These are phyloP conservation scores for Acanthochlamys bracteata DNA, from an alignment of 106 monocot species.

Conservation along the genomic window DNA sequence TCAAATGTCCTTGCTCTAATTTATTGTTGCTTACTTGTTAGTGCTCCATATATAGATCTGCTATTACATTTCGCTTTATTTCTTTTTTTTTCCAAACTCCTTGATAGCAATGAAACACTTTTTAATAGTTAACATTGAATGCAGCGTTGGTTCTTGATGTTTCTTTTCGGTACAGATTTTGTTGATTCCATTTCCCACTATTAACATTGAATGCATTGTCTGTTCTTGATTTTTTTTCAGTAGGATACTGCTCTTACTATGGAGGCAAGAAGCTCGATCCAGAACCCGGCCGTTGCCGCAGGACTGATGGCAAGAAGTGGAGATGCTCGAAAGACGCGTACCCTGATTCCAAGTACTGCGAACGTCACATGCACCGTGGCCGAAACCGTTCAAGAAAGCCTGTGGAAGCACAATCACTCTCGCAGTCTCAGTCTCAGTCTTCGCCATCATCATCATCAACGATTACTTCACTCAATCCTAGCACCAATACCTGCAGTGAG, in stretches of 20 bases:
- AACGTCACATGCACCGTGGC: constrained; percentile 77
- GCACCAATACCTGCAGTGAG: constrained; percentile 6
- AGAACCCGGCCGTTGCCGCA: constrained; percentile 65
- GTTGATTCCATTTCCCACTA: neutral
- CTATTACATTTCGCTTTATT: too few relatives aligned
- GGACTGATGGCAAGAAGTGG: constrained; percentile 80
- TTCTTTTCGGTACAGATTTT: neutral
- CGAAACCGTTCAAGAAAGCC: constrained; percentile 93
- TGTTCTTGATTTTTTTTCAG: constrained; percentile 12
- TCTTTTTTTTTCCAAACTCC: too few relatives aligned
- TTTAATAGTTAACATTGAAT: too few relatives aligned
- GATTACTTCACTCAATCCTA: constrained; percentile 14
- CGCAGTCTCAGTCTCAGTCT: constrained; percentile 14
- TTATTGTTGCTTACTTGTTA: too few relatives aligned
- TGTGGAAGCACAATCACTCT: constrained; percentile 45
- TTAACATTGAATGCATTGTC: neutral
- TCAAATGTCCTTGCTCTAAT: too few relatives aligned
- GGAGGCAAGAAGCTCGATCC: constrained; percentile 77
- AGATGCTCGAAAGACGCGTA: constrained; percentile 66
- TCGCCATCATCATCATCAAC: constrained; percentile 8
- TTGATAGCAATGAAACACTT: too few relatives aligned
- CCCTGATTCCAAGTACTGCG: constrained; percentile 82
- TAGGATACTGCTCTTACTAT: constrained; percentile 49
- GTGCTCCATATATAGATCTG: too few relatives aligned
- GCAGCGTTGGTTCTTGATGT: neutral